A percentile compares a stretch with the other conserved stretches of the same genome.
phyloP scores from a whole-genome alignment of 2,329 filamentous ascomycete genomes.

The Fusarium dlaminii region DNA sequence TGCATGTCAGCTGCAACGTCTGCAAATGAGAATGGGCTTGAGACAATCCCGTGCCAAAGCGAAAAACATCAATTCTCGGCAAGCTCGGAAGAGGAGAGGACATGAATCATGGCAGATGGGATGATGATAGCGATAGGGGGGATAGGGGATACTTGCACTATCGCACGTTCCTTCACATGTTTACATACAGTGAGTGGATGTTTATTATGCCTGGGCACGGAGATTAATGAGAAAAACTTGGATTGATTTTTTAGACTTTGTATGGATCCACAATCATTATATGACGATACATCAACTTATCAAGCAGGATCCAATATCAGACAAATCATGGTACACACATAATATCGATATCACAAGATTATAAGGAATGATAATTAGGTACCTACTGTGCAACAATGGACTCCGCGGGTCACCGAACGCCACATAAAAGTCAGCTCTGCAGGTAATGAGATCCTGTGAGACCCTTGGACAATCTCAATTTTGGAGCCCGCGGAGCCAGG shows the following conservation, averaged over 20 bases:
- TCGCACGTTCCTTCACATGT: constrained; percentile 1
- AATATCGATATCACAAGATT: not conserved
- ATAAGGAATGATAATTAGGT: not conserved
- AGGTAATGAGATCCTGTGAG: not conserved
- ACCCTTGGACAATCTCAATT: constrained; percentile 23
- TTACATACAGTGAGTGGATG: too few species aligned
- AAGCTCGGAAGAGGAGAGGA: constrained; percentile 4
- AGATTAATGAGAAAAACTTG: not conserved
- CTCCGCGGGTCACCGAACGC: not conserved
- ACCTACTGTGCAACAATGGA: not conserved
- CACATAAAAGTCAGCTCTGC: not conserved
- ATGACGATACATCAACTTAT: not conserved
- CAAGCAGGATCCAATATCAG: not conserved
- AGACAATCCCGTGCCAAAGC: constrained; percentile 1
- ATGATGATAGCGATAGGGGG: not conserved
- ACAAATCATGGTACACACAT: not conserved
- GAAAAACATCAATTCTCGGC: constrained; percentile 19
- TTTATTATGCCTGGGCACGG: not conserved
- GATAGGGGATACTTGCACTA: not conserved
- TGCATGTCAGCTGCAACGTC: constrained; percentile 10
- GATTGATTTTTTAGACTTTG: not conserved
- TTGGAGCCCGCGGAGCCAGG: constrained; percentile 24
- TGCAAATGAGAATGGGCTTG: not conserved
- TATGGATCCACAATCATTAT: not conserved
- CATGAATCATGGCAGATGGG: not conserved